These are phyloP conservation scores for Sporisorium graminicola DNA, from an alignment of 1,284 basidiomycete genomes.

Conservation along the genomic window DNA sequence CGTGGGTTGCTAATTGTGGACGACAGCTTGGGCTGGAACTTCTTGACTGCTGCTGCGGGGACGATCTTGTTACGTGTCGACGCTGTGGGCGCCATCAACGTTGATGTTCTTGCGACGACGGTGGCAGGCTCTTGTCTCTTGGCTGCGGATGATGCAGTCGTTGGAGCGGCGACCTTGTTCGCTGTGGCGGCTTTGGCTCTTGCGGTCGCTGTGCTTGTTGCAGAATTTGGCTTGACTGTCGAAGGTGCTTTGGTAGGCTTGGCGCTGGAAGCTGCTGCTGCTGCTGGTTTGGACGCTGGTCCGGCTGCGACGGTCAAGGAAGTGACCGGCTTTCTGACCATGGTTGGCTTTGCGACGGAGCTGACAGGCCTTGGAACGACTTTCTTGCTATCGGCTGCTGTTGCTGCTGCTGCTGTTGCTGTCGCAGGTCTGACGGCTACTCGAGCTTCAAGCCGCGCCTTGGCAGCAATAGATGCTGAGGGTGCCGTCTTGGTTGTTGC, in stretches of 20 bases:
- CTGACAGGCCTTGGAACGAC: background rate
- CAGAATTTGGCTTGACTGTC: background rate
- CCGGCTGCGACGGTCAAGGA: slow-evolving; percentile 2
- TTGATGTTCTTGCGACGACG: slow-evolving; percentile 10
- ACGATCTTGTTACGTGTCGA: slow-evolving; percentile 46
- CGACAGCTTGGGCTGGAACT: slow-evolving; percentile 32
- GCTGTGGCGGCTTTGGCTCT: slow-evolving; percentile 9
- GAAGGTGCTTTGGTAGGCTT: background rate
- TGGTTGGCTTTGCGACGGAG: background rate
- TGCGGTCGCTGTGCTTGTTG: slow-evolving; percentile 1
- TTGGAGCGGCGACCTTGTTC: background rate
- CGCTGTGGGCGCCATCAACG: slow-evolving; percentile 30
- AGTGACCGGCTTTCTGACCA: slow-evolving; percentile 1
- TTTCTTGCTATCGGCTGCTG: background rate
- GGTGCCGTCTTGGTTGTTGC: slow-evolving; percentile 10
- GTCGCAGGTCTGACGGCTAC: background rate
- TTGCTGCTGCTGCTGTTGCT: background rate
- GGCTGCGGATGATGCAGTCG: background rate
- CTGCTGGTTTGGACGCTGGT: slow-evolving; percentile 4
- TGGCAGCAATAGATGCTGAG: slow-evolving; percentile 28
- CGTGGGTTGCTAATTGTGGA: background rate
- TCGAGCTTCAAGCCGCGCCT: slow-evolving; percentile 23
- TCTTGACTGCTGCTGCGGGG: slow-evolving; percentile 21
- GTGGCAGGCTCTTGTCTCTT: slow-evolving; percentile 9
- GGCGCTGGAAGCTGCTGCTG: background rate